Evolutionary conservation across 2,329 filamentous ascomycete species (phyloP).

Genomic region (Aspergillus fumigatiaffinis): DNA sequence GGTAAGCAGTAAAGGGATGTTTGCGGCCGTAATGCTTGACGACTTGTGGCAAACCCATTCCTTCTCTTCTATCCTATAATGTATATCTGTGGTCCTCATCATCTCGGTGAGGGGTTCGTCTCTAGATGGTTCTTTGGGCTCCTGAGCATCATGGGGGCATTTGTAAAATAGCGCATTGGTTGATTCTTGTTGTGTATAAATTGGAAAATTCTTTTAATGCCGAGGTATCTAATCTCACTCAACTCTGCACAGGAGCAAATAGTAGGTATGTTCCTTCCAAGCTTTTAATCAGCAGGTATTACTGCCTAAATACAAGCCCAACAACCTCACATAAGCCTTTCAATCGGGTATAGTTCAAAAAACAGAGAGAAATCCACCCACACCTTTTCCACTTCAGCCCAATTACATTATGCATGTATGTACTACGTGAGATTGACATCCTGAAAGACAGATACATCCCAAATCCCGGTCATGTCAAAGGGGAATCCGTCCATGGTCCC

Average conservation of each 20-base stretch:
- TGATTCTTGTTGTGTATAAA: slow-evolving; percentile 22
- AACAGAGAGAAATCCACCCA: neutral
- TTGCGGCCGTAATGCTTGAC: slow-evolving; percentile 4
- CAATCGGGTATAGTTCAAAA: neutral
- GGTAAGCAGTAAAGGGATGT: slow-evolving; percentile 23
- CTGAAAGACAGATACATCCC: slow-evolving; percentile 43
- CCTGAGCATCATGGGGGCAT: slow-evolving; percentile 26
- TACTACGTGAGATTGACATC: slow-evolving; percentile 30
- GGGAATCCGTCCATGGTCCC: slow-evolving; percentile 45
- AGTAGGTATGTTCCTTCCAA: neutral
- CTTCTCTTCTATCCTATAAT: slow-evolving; percentile 16
- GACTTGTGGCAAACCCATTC: slow-evolving; percentile 5
- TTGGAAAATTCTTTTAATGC: slow-evolving; percentile 16
- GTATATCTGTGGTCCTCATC: slow-evolving; percentile 13
- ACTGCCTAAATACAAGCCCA: neutral
- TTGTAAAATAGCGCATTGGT: slow-evolving; percentile 34
- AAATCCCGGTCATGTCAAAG: slow-evolving; percentile 46
- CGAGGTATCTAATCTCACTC: neutral
- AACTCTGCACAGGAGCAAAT: neutral
- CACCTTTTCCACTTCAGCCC: neutral
- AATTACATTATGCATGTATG: neutral
- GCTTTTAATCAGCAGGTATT: neutral
- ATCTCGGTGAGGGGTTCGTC: slow-evolving; percentile 22
- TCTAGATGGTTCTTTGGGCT: slow-evolving; percentile 27
- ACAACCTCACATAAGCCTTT: neutral